These are phyloP conservation scores for Alternaria sp. DNA, from an alignment of 2,329 filamentous ascomycete species.

Conservation along the genomic window DNA sequence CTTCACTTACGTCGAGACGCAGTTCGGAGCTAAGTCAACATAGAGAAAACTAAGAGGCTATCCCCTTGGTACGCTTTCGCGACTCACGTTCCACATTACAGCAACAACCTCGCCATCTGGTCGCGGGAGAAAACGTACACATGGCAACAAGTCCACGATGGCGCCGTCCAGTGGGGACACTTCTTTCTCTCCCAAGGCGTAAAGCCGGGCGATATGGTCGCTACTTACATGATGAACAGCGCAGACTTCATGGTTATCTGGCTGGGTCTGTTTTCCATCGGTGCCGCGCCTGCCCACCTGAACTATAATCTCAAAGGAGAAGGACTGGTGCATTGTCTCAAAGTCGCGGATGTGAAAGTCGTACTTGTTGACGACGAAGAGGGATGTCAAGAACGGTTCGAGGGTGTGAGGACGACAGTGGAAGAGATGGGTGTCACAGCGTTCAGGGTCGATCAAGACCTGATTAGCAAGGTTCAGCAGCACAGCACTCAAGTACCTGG, in stretches of 20 bases:
- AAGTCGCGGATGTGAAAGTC: slow-evolving; percentile 61
- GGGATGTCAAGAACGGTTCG: slow-evolving; percentile 29
- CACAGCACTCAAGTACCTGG: slow-evolving; percentile 50
- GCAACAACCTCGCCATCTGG: slow-evolving; percentile 67
- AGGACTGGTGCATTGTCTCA: slow-evolving; percentile 69
- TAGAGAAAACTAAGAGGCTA: slow-evolving; percentile 50
- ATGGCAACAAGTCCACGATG: slow-evolving; percentile 39
- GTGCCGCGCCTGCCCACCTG: slow-evolving; percentile 71
- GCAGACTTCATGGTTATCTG: slow-evolving; percentile 70
- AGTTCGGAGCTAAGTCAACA: background rate
- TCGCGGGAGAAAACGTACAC: slow-evolving; percentile 60
- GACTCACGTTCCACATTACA: slow-evolving; percentile 34
- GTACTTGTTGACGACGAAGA: slow-evolving; percentile 64
- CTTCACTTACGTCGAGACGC: background rate
- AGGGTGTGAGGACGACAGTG: slow-evolving; percentile 15
- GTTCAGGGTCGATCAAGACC: slow-evolving; percentile 19
- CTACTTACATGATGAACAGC: slow-evolving; percentile 69
- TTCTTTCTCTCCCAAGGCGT: slow-evolving; percentile 58
- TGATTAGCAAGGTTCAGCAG: slow-evolving; percentile 29
- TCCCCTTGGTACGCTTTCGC: slow-evolving; percentile 40
- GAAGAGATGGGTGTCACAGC: slow-evolving; percentile 30
- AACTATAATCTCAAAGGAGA: slow-evolving; percentile 71
- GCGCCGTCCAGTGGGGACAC: slow-evolving; percentile 37
- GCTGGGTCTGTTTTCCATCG: slow-evolving; percentile 69
- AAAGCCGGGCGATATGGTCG: slow-evolving; percentile 67